Evolutionary conservation across 2,329 filamentous ascomycete genomes (phyloP), one percentile per base, ranked within the genome.

Genomic region (Fusarium chlamydosporum): DNA sequence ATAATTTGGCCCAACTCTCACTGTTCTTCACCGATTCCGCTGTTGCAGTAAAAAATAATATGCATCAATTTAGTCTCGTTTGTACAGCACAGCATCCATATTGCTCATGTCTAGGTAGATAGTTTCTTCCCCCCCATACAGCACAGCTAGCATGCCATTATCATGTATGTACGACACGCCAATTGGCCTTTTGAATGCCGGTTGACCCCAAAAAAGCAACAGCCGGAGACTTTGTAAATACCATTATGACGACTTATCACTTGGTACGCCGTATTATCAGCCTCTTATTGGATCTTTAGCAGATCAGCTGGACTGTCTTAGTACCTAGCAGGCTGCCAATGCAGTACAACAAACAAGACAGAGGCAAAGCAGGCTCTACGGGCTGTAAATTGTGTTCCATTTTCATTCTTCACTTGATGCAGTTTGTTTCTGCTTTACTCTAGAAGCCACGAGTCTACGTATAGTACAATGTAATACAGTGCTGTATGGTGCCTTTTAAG

Each of bases 281-380:
- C 45, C 52, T 50, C 20, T 55, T 35, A 67, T 69, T 70, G 65
- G 66, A 66, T 56, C 41, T 47, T 18, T 33, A 15, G 12, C 20
- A 54, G 46, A 59, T 69, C 66, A 69, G 56, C 66, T 69, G 66
- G 56, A 13, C 66, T 62, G 55, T 35, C 47, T 51, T n/a, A n/a
- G n/a, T n/a, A 40, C 55, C 65, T 65, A 50, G 58, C 55, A 54
- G 60, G 54, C 45, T 63, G 52, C 47, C 64, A 64, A 65, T 51
- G 64, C 46, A 61, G 67, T 61, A 65, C 52, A 65, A 35, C 48
- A 48, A 65, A 35, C 48, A 48, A 57, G 48, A 47, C 55, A 54
- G 61, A 38, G 45, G 27, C 46, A 23, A 50, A 38, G 33, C 23
- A 50, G 33, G 46, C 23, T 20, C 33, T 51, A 51, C n/a, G n/a